Evolutionary conservation across 1,139 yeast species (phyloP).

Genomic region (Debaryomyces psychrophilus): DNA sequence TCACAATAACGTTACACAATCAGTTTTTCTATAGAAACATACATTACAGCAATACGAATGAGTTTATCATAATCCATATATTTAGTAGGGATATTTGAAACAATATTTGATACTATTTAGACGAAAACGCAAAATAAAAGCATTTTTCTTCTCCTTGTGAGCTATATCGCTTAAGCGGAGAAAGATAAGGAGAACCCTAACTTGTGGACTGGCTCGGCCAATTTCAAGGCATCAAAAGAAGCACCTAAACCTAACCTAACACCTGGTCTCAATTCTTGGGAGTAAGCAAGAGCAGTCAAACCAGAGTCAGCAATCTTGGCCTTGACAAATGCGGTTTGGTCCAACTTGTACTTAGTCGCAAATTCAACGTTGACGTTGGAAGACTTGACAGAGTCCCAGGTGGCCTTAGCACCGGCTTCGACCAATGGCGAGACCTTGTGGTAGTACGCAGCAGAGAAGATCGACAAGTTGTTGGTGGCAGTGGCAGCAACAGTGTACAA

Average conservation of each 20-base stretch:
- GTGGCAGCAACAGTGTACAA: slow-evolving; percentile 86
- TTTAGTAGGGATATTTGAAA: slow-evolving; percentile 5
- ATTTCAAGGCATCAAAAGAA: slow-evolving; percentile 93
- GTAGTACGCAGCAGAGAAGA: slow-evolving; percentile 95
- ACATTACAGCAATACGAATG: not conserved
- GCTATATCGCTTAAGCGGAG: slow-evolving; percentile 59
- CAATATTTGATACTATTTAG: slow-evolving; percentile 8
- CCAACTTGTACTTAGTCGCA: slow-evolving; percentile 93
- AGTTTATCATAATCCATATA: slow-evolving; percentile 7
- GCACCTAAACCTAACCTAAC: slow-evolving; percentile 97
- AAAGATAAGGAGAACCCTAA: slow-evolving; percentile 93
- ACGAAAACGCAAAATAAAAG: not conserved
- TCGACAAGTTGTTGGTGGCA: slow-evolving; percentile 86
- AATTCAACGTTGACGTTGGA: slow-evolving; percentile 80
- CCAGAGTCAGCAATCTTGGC: slow-evolving; percentile 98
- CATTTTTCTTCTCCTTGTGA: not conserved
- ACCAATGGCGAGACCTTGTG: slow-evolving; percentile 90
- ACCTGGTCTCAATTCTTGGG: slow-evolving; percentile 95
- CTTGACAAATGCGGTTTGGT: slow-evolving; percentile 85
- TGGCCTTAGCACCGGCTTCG: slow-evolving; percentile 98
- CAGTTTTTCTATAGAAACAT: too few species aligned
- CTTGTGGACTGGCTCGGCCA: slow-evolving; percentile 98
- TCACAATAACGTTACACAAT: too few species aligned
- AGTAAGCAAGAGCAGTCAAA: slow-evolving; percentile 90
- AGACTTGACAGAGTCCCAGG: slow-evolving; percentile 84